Conservation (phyloP, 805 yeast genomes). For the Wickerhamomyces rabaulensis region DNA sequence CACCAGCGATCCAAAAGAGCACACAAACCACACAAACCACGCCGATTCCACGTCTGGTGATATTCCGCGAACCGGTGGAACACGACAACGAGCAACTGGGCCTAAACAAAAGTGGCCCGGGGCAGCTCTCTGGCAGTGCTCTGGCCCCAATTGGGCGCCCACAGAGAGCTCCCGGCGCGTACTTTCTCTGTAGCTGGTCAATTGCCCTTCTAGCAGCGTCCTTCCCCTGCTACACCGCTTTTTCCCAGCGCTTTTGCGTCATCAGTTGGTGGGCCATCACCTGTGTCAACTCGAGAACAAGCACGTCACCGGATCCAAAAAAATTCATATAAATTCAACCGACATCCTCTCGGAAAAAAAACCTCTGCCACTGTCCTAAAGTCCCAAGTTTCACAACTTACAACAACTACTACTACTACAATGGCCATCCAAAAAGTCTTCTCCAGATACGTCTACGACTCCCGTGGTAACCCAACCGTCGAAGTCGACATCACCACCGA, state of each 20-base stretch:
- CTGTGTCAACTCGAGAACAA: not conserved
- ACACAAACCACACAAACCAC: too few relatives aligned
- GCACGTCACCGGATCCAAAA: not conserved
- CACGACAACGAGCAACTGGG: not conserved
- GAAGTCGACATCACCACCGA: constrained; percentile 95
- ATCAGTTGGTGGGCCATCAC: not conserved
- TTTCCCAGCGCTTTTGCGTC: not conserved
- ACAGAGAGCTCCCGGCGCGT: not conserved
- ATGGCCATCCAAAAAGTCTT: constrained; percentile 86
- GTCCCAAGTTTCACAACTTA: not conserved
- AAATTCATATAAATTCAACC: not conserved
- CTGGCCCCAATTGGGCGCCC: not conserved
- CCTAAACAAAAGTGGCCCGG: not conserved
- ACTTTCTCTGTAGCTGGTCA: not conserved
- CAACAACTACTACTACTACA: constrained; percentile 13
- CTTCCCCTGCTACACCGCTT: not conserved
- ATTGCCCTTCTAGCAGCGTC: not conserved
- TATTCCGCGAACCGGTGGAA: not conserved
- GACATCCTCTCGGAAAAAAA: not conserved
- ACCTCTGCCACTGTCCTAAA: not conserved
- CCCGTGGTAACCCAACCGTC: constrained; percentile 99
- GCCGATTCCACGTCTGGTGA: not conserved
- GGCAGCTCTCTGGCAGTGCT: not conserved
- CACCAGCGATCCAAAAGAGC: too few relatives aligned
- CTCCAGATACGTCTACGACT: constrained; percentile 98